These are phyloP conservation scores for Osmanthus fragrans DNA, from an alignment of 257 asterid genomes.

Conservation along the genomic window DNA sequence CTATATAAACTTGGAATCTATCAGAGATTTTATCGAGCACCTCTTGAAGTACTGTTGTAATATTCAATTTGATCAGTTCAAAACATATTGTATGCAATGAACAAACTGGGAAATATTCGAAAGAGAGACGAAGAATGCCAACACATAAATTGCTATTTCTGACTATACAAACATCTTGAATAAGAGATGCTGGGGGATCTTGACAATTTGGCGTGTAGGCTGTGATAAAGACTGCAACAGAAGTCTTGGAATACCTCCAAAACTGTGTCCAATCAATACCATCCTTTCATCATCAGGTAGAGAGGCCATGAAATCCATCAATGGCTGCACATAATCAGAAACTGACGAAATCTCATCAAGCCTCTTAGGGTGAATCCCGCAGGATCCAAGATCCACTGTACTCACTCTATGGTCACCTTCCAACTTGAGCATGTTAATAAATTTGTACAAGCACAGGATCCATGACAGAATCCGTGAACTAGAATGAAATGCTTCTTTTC, in stretches of 20 bases:
- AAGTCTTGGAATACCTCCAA: conserved; percentile 53
- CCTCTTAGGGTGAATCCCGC: conserved; percentile 40
- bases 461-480: conserved; percentile 65
- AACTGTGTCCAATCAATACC: conserved; percentile 59
- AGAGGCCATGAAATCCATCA: conserved; percentile 46
- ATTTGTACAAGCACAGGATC: conserved; percentile 74
- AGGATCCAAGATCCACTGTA: conserved; percentile 53
- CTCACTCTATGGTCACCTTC: conserved; percentile 39
- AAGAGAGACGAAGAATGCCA: too few relatives aligned
- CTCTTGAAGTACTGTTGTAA: conserved; percentile 41
- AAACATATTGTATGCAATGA: neutral
- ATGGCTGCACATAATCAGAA: conserved; percentile 46
- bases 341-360: conserved; percentile 31
- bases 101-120: too few relatives aligned
- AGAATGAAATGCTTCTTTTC: conserved; percentile 51
- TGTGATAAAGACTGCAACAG: conserved; percentile 43
- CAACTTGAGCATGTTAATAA: conserved; percentile 33
- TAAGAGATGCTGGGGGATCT: conserved; percentile 42
- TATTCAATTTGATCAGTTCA: neutral
- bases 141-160: too few relatives aligned
- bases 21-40: conserved; percentile 28
- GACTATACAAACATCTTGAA: conserved; percentile 45
- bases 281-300: conserved; percentile 40
- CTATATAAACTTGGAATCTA: conserved; percentile 42
- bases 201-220: conserved; percentile 60